Evolutionary conservation across 305 asterid species (phyloP).

Genomic region (Solanum hybrid): DNA sequence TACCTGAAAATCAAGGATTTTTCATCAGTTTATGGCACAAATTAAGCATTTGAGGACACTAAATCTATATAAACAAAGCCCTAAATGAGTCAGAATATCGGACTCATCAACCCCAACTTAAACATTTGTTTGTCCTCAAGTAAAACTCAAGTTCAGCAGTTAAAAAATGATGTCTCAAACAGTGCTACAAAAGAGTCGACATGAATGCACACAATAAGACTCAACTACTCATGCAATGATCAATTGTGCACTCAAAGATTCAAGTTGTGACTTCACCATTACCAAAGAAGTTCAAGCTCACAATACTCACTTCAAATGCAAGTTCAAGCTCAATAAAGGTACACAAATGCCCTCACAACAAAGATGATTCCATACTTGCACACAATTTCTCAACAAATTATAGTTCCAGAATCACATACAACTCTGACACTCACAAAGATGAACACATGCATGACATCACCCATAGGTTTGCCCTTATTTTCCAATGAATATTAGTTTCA

Average conservation of each 20-base stretch:
- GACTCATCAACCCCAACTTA: neutral
- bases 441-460: neutral
- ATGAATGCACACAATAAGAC: neutral
- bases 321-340: neutral
- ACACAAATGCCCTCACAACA: neutral
- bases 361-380: neutral
- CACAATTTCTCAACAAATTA: neutral
- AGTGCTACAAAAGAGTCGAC: neutral
- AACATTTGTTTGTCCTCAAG: neutral
- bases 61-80: neutral
- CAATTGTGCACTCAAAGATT: neutral
- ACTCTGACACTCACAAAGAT: neutral
- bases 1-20: neutral
- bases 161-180: neutral
- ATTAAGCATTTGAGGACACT: neutral
- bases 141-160: neutral
- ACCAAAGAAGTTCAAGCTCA: neutral
- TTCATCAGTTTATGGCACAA: neutral
- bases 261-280: neutral
- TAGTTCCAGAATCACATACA: neutral
- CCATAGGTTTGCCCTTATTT: neutral
- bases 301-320: neutral
- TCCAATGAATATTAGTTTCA: neutral
- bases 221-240: neutral
- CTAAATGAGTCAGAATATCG: neutral